Evolutionary conservation across 2,329 filamentous ascomycete species (phyloP).

Genomic region (Piedraia hortae): DNA sequence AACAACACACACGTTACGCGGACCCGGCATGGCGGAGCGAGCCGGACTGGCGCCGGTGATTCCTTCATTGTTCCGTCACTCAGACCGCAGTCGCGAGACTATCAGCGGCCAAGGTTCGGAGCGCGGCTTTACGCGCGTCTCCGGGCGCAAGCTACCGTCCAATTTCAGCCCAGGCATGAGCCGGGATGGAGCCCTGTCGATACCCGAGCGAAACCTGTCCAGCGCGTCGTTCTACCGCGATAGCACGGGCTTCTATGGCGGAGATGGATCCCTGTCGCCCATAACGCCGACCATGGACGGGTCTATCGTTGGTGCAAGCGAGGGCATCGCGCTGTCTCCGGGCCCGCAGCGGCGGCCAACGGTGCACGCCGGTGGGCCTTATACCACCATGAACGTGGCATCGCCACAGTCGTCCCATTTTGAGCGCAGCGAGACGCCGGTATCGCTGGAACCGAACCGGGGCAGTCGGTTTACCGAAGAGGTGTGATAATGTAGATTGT

Average conservation of each 20-base stretch:
- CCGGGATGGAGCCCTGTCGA: conserved; percentile 4
- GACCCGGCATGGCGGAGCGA: conserved; percentile 16
- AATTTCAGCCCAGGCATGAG: conserved; percentile 22
- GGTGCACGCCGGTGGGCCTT: conserved; percentile 10
- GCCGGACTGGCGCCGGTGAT: conserved; percentile 15
- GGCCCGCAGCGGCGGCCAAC: conserved; percentile 11
- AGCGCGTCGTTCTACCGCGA: conserved; percentile 19
- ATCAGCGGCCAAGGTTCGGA: conserved; percentile 7
- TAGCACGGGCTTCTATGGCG: conserved; percentile 17
- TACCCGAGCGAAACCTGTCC: conserved; percentile 6
- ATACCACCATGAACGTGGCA: conserved; percentile 2
- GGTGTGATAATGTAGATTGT: too few relatives aligned
- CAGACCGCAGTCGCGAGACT: conserved; percentile 5
- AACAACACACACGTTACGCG: conserved; percentile 2
- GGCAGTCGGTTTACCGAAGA: conserved; percentile 9
- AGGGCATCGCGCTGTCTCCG: conserved; percentile 10
- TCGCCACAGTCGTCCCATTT: conserved; percentile 2
- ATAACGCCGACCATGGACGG: conserved; percentile 1
- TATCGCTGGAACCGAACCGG: conserved; percentile 5
- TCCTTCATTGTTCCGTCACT: conserved; percentile 13
- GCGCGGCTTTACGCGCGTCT: conserved; percentile 20
- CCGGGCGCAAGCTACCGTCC: conserved; percentile 22
- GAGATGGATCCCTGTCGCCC: conserved; percentile 7
- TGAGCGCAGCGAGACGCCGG: conserved; percentile 6
- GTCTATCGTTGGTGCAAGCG: conserved; percentile 3